These are phyloP conservation scores for Boletus edulis DNA, from an alignment of 768 basidiomycete species.

Conservation along the genomic window DNA sequence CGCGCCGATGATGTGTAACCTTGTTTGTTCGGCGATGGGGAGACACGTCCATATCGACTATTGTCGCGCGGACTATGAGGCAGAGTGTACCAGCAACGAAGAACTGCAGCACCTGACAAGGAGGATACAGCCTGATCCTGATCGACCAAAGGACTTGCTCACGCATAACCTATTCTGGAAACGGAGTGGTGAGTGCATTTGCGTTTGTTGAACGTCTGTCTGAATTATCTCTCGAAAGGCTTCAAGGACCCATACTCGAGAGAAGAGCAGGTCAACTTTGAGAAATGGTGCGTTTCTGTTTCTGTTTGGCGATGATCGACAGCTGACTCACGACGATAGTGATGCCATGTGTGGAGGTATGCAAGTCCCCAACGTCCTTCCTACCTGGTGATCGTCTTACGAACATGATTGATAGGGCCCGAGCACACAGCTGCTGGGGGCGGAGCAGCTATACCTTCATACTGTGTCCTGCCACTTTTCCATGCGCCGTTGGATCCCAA, in stretches of 20 bases:
- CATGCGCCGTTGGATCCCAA: conserved; percentile 38
- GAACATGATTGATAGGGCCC: conserved; percentile 37
- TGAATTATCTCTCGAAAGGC: conserved; percentile 29
- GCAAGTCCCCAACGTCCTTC: not conserved
- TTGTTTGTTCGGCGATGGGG: conserved; percentile 54
- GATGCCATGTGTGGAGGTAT: conserved; percentile 53
- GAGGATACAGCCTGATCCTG: conserved; percentile 45
- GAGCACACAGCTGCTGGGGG: conserved; percentile 45
- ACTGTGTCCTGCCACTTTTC: conserved; percentile 53
- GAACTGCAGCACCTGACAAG: conserved; percentile 47
- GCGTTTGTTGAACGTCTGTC: too few species aligned
- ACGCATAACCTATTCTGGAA: conserved; percentile 57
- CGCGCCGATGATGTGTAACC: conserved; percentile 62
- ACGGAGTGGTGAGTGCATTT: conserved; percentile 43
- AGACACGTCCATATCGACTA: conserved; percentile 57
- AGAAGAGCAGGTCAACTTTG: conserved; percentile 52
- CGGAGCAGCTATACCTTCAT: conserved; percentile 46
- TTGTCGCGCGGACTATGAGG: conserved; percentile 42
- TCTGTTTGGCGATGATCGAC: not conserved
- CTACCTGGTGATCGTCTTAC: not conserved
- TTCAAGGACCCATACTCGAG: conserved; percentile 64
- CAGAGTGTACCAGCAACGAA: conserved; percentile 36
- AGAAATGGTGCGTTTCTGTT: conserved; percentile 45
- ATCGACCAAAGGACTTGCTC: conserved; percentile 49
- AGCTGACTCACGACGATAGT: conserved; percentile 23